Conservation (phyloP, 1,139 yeast genomes). For the Arxiozyma slooffiae region DNA sequence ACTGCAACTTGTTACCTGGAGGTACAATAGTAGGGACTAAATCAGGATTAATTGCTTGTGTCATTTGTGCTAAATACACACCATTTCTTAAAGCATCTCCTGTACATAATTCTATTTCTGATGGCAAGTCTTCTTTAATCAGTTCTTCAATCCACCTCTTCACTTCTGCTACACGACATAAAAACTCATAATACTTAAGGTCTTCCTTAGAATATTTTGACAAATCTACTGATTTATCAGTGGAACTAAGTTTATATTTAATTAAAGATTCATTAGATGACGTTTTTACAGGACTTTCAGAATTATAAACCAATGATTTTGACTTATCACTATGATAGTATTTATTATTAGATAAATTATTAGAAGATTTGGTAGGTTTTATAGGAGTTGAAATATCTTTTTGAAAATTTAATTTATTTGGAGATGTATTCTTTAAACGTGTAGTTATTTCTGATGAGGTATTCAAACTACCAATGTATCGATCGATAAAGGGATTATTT, state of each 20-base stretch:
- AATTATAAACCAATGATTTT: background rate
- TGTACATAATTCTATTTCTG: slow-evolving; percentile 43
- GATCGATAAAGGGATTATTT: slow-evolving; percentile 19
- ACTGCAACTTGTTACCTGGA: slow-evolving; percentile 51
- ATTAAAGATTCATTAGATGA: background rate
- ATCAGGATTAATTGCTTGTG: slow-evolving; percentile 62
- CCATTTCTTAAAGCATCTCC: slow-evolving; percentile 68
- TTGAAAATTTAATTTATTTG: slow-evolving; percentile 10
- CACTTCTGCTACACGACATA: slow-evolving; percentile 83
- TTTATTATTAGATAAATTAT: background rate
- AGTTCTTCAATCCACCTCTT: slow-evolving; percentile 64
- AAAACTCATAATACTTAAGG: slow-evolving; percentile 61
- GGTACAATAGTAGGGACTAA: slow-evolving; percentile 48
- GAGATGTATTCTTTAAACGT: slow-evolving; percentile 11
- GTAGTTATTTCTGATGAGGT: slow-evolving; percentile 15
- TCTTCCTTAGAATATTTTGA: slow-evolving; percentile 17
- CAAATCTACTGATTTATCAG: slow-evolving; percentile 8
- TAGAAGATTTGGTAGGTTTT: background rate
- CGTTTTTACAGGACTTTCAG: background rate
- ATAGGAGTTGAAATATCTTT: background rate
- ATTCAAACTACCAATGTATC: slow-evolving; percentile 22
- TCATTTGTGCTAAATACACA: slow-evolving; percentile 69
- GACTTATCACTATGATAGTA: slow-evolving; percentile 3
- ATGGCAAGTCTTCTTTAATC: slow-evolving; percentile 43
- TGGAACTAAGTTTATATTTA: background rate